Percentiles rank a stretch among this genome's conserved stretches.
Conservation (phyloP, 768 basidiomycete genomes). For the Suillus ampliporus region DNA sequence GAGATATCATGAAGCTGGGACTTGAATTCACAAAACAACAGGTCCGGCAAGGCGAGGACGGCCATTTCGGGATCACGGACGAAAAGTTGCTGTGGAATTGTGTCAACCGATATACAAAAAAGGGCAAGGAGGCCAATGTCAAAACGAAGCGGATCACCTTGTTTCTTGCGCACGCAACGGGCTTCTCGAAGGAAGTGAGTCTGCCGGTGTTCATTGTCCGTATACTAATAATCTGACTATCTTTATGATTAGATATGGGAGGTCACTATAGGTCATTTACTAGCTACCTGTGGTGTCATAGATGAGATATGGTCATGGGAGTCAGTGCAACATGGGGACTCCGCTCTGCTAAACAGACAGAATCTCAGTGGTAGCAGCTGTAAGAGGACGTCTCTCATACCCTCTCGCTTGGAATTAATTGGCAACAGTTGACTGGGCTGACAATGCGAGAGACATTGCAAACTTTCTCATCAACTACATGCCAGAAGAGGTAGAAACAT, state of each 20-base stretch:
- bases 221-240: background rate
- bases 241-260: conserved; percentile 71
- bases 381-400: conserved; percentile 37
- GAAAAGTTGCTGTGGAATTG: conserved; percentile 65
- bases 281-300: conserved; percentile 50
- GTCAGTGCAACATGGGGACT: conserved; percentile 83
- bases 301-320: conserved; percentile 86
- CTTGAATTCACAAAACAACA: conserved; percentile 27
- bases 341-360: conserved; percentile 70
- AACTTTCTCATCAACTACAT: conserved; percentile 59
- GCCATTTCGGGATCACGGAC: conserved; percentile 18
- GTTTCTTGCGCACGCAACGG: conserved; percentile 83
- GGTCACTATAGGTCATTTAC: conserved; percentile 58
- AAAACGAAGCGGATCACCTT: conserved; percentile 64
- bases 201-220: background rate
- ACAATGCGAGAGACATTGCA: background rate
- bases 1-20: conserved; percentile 13
- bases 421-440: conserved; percentile 44
- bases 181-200: conserved; percentile 83
- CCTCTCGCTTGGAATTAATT: background rate
- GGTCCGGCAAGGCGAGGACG: conserved; percentile 18
- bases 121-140: background rate
- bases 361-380: conserved; percentile 61
- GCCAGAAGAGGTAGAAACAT: conserved; percentile 45
- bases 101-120: conserved; percentile 68